Conservation (phyloP, 2,329 filamentous ascomycete species). For the Colletotrichum sublineola region DNA sequence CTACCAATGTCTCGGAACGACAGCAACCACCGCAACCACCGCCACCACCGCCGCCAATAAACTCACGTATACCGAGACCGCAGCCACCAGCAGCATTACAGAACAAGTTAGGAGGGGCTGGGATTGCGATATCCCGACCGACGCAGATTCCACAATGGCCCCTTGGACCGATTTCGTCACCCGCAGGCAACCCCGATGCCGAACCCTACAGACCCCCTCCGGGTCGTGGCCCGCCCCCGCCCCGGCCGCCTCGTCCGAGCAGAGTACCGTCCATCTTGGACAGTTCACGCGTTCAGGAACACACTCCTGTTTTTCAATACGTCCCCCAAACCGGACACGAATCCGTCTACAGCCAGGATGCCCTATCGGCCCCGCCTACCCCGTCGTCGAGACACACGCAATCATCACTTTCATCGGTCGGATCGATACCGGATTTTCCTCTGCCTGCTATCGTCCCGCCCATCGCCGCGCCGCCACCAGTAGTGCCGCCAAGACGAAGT, state of each 20-base stretch:
- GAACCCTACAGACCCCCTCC: conserved; percentile 65
- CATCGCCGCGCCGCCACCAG: conserved; percentile 42
- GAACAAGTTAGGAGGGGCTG: conserved; percentile 54
- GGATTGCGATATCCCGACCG: conserved; percentile 66
- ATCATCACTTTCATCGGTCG: conserved; percentile 67
- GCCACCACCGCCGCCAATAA: background rate
- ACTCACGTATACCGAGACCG: conserved; percentile 48
- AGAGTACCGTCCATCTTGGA: conserved; percentile 71
- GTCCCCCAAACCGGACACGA: conserved; percentile 54
- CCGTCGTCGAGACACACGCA: conserved; percentile 64
- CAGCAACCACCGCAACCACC: conserved; percentile 46
- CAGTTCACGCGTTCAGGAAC: conserved; percentile 67
- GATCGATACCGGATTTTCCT: conserved; percentile 72
- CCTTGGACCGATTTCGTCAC: conserved; percentile 56
- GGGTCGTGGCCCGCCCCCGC: conserved; percentile 66
- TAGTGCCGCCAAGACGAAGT: conserved; percentile 59
- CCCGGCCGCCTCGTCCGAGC: conserved; percentile 71
- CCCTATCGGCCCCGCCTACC: conserved; percentile 60
- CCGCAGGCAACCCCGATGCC: conserved; percentile 49
- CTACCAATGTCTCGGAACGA: conserved; percentile 38
- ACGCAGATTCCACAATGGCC: conserved; percentile 69
- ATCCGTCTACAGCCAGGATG: conserved; percentile 53
- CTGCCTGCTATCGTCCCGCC: conserved; percentile 54
- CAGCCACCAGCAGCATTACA: conserved; percentile 53
- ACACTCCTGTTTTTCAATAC: conserved; percentile 67